These are phyloP conservation scores for Claviceps humidiphila DNA, from an alignment of 2,329 filamentous ascomycete species.

Conservation along the genomic window DNA sequence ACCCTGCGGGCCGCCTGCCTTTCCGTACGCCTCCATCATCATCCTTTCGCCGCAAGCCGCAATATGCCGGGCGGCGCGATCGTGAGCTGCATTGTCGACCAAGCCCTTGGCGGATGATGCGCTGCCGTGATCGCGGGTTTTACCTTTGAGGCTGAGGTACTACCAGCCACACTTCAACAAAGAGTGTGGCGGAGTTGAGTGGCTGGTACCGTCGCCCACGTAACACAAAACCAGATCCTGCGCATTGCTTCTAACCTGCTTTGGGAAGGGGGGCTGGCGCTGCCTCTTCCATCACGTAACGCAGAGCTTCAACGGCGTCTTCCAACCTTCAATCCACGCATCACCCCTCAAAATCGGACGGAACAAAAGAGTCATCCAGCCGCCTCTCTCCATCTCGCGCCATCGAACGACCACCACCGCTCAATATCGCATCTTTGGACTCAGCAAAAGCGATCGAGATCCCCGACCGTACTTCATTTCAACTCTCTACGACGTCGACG, in stretches of 20 bases:
- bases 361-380: neutral
- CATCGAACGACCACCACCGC: neutral
- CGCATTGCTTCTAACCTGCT: neutral
- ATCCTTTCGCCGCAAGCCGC: neutral
- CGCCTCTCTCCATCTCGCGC: neutral
- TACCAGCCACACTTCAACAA: neutral
- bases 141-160: neutral
- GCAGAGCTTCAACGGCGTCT: neutral
- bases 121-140: neutral
- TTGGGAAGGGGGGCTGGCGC: conserved; percentile 5
- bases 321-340: conserved; percentile 7
- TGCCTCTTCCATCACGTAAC: conserved; percentile 4
- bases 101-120: neutral
- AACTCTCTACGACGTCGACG: neutral
- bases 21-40: neutral
- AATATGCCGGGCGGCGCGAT: neutral
- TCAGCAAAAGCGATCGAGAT: conserved; percentile 7
- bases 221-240: conserved; percentile 6
- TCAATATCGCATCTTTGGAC: neutral
- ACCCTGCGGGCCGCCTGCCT: neutral
- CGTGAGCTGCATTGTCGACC: neutral
- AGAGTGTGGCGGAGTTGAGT: neutral
- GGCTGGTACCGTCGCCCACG: neutral
- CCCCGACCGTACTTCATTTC: conserved; percentile 5
- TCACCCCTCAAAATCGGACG: conserved; percentile 3